Evolutionary conservation across 257 asterid genomes (phyloP).

Genomic region (Echium plantagineum): DNA sequence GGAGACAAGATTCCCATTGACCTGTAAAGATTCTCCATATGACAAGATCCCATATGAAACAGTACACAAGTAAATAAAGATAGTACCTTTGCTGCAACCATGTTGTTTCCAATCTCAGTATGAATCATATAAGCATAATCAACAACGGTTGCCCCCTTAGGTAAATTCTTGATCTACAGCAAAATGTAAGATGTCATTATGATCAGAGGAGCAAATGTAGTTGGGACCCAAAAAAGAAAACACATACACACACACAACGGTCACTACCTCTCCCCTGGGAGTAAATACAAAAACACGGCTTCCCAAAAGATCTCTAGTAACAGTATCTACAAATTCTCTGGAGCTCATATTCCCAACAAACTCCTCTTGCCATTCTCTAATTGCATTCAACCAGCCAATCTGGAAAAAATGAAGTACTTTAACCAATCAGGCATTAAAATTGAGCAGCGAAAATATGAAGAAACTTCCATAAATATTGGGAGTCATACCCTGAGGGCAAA

Average conservation of each 20-base stretch:
- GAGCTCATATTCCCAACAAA: slow-evolving; percentile 96
- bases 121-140: slow-evolving; percentile 92
- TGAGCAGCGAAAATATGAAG: slow-evolving; percentile 2
- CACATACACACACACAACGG: background rate
- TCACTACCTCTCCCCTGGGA: slow-evolving; percentile 79
- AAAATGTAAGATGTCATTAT: slow-evolving; percentile 8
- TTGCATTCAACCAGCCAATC: slow-evolving; percentile 97
- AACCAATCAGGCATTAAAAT: slow-evolving; percentile 14
- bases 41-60: slow-evolving; percentile 12
- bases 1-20: slow-evolving; percentile 82
- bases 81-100: slow-evolving; percentile 89
- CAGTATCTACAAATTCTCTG: slow-evolving; percentile 84
- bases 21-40: slow-evolving; percentile 36
- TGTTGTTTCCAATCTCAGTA: slow-evolving; percentile 79
- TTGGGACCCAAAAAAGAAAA: background rate
- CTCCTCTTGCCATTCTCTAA: slow-evolving; percentile 97
- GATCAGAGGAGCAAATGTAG: slow-evolving; percentile 9
- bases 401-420: slow-evolving; percentile 22
- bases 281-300: slow-evolving; percentile 95
- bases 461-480: background rate
- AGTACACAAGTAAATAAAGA: slow-evolving; percentile 3
- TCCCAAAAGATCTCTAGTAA: slow-evolving; percentile 83
- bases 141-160: slow-evolving; percentile 69
- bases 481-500: slow-evolving; percentile 73
- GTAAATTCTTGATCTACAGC: slow-evolving; percentile 65